Conservation (phyloP, 202 grass and related monocot genomes). For the Bolboschoenoplectus hybrid region DNA sequence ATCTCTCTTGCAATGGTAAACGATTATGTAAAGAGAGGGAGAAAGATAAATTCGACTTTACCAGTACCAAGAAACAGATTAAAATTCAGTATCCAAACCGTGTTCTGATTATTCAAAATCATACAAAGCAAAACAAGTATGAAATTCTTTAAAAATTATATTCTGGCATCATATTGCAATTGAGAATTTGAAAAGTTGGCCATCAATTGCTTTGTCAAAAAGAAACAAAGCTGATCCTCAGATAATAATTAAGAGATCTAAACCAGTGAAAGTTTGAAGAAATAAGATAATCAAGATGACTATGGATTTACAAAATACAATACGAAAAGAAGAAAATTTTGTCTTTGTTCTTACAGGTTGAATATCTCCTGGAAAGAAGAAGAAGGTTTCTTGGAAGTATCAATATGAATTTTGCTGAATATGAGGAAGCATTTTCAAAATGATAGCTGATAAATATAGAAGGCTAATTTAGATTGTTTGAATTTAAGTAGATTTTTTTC, state of each 20-base stretch:
- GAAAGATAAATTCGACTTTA: background rate
- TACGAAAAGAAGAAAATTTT: background rate
- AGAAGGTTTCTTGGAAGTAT: conserved; percentile 20
- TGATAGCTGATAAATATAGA: conserved; percentile 4
- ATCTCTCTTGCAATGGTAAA: conserved; percentile 47
- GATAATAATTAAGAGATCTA: background rate
- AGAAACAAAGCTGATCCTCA: background rate
- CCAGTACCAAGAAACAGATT: background rate
- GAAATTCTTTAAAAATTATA: background rate
- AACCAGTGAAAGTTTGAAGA: conserved; percentile 9
- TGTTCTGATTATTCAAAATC: background rate
- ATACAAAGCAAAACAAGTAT: background rate
- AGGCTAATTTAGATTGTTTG: background rate
- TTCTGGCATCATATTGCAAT: background rate
- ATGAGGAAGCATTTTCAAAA: conserved; percentile 9
- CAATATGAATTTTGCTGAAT: conserved; percentile 25
- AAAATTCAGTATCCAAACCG: background rate
- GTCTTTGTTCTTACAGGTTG: background rate
- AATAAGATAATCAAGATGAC: background rate
- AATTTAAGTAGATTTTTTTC: background rate
- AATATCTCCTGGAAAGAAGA: background rate
- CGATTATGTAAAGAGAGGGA: background rate
- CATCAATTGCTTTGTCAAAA: background rate
- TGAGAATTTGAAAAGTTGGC: background rate
- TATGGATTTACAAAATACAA: background rate